A percentile compares a stretch with the other conserved stretches of the same genome.
Evolutionary conservation across 192 early-diverging fungal genomes (phyloP).

Genomic region (Neocallimastix lanati): DNA sequence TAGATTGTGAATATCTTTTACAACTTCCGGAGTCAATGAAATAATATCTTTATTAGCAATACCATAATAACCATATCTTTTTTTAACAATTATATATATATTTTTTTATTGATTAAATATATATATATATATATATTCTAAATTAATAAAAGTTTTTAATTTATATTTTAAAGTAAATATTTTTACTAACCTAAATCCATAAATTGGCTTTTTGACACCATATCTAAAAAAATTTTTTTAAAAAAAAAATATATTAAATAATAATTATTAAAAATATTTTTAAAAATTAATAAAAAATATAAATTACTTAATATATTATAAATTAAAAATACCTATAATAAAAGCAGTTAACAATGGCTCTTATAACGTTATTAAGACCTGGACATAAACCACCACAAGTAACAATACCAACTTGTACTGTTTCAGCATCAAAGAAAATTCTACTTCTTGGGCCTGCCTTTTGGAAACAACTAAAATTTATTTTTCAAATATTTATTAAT

Average conservation of each 20-base stretch:
- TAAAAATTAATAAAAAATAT: too few relatives aligned
- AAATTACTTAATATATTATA: too few relatives aligned
- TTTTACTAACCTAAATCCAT: not conserved
- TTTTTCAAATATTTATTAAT: too few relatives aligned
- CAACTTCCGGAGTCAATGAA: not conserved
- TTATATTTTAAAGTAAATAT: too few relatives aligned
- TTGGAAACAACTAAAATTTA: not conserved
- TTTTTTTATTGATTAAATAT: too few relatives aligned
- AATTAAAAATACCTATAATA: not conserved
- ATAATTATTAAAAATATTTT: too few relatives aligned
- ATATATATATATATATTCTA: too few relatives aligned
- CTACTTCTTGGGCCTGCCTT: not conserved
- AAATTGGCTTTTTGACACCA: not conserved
- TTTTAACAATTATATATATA: too few relatives aligned
- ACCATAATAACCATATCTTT: not conserved
- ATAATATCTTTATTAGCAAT: not conserved
- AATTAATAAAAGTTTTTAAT: too few relatives aligned
- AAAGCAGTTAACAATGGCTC: not conserved
- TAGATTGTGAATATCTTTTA: not conserved
- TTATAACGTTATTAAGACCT: not conserved
- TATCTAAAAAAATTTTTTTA: not conserved
- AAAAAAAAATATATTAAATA: too few relatives aligned
- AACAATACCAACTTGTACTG: not conserved
- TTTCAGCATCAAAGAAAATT: not conserved
- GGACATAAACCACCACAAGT: not conserved